These are phyloP conservation scores for Penicillium sp. DNA, from an alignment of 2,329 filamentous ascomycete species.

Conservation along the genomic window DNA sequence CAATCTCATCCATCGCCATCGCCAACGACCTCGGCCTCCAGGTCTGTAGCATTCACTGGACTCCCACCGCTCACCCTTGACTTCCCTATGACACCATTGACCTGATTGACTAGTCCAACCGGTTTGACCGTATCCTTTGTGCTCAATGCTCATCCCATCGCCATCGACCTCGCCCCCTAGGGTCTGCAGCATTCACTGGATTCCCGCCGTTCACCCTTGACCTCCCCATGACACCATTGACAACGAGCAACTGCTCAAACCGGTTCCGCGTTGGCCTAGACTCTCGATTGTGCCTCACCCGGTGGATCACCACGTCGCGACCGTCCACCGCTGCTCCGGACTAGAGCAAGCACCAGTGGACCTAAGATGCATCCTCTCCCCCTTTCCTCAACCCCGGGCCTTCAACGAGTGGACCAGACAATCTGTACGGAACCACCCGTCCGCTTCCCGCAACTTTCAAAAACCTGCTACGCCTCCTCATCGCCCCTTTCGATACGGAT, in stretches of 20 bases:
- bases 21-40: neutral
- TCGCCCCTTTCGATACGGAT: neutral
- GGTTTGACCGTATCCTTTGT: neutral
- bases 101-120: neutral
- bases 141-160: neutral
- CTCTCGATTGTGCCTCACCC: neutral
- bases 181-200: neutral
- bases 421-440: neutral
- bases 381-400: neutral
- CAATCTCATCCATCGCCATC: neutral
- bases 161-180: neutral
- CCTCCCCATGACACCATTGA: neutral
- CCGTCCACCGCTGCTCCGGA: neutral
- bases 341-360: neutral
- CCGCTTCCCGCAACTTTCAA: neutral
- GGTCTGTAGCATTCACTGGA: neutral
- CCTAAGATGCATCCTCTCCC: neutral
- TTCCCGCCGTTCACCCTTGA: neutral
- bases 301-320: neutral
- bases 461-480: neutral
- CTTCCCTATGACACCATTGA: neutral
- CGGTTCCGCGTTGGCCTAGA: neutral
- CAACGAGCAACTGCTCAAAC: neutral
- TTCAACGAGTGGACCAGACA: neutral
- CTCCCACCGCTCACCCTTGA: neutral